phyloP scores from a whole-genome alignment of 192 early-diverging fungal species.

The Podila epicladia region DNA sequence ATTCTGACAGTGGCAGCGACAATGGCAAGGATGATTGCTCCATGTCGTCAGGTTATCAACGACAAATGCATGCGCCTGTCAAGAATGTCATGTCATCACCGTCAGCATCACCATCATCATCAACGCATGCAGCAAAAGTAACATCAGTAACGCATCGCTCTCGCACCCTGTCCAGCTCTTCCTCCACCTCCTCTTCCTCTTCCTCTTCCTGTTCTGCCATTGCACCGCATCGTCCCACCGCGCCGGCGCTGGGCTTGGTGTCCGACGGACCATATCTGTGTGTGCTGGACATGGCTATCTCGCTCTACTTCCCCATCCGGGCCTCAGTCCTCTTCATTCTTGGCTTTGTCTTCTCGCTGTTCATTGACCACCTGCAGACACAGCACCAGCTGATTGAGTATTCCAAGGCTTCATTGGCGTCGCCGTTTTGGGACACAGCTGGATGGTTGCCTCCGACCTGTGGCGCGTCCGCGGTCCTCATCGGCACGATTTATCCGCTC shows the following conservation, averaged over 20 bases:
- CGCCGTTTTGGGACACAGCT: constrained; percentile 61
- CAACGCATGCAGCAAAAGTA: constrained; percentile 1
- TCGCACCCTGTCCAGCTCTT: background rate
- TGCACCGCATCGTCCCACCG: background rate
- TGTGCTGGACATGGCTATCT: constrained; percentile 39
- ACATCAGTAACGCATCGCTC: background rate
- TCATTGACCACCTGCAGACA: constrained; percentile 72
- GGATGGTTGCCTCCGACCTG: constrained; percentile 72
- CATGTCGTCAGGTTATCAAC: constrained; percentile 4
- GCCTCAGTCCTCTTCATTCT: constrained; percentile 67
- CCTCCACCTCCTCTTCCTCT: constrained; percentile 1
- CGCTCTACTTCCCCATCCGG: constrained; percentile 60
- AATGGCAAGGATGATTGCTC: constrained; percentile 19
- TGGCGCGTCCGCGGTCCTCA: constrained; percentile 63
- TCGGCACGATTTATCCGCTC: constrained; percentile 70
- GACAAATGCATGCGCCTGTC: background rate
- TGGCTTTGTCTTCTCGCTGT: constrained; percentile 68
- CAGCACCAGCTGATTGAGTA: constrained; percentile 65
- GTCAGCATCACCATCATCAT: background rate
- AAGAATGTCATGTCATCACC: background rate
- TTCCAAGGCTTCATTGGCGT: constrained; percentile 32
- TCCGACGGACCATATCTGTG: constrained; percentile 37
- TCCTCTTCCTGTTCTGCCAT: background rate
- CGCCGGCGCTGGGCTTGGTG: background rate
- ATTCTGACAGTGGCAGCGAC: constrained; percentile 42